phyloP scores from a whole-genome alignment of 208 protist species.

The Crithidia bombi region DNA sequence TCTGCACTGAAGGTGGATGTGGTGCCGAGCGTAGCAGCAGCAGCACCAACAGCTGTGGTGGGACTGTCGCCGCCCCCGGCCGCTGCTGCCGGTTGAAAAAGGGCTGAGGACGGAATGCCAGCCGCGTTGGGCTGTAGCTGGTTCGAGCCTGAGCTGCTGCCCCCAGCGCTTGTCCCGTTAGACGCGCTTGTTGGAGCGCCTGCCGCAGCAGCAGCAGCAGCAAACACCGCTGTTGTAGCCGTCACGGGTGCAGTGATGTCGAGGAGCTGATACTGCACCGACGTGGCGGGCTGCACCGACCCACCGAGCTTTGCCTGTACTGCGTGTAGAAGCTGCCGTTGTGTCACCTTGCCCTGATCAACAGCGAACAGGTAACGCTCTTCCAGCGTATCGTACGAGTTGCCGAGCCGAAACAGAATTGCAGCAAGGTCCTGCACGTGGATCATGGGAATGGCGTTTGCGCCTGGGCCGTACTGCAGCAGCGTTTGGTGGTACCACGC shows the following conservation, averaged over 20 bases:
- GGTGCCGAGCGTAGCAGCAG: not conserved
- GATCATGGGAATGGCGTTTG: conserved; percentile 92
- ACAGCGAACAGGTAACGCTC: conserved; percentile 92
- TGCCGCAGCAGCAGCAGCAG: not conserved
- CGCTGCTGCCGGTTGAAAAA: too few relatives aligned
- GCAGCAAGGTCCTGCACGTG: conserved; percentile 91
- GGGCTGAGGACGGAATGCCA: too few relatives aligned
- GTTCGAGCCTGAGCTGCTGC: too few relatives aligned
- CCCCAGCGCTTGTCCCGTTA: too few relatives aligned
- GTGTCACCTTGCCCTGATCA: conserved; percentile 88
- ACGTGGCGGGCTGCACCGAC: conserved; percentile 32
- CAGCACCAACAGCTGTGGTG: not conserved
- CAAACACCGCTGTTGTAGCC: not conserved
- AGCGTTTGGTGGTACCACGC: conserved; percentile 83
- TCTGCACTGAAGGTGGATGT: conserved; percentile 1
- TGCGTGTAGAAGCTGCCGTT: conserved; percentile 70
- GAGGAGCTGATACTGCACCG: not conserved
- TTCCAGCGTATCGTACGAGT: conserved; percentile 72
- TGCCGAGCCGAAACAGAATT: conserved; percentile 75
- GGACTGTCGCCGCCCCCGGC: too few relatives aligned
- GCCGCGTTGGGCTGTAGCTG: too few relatives aligned
- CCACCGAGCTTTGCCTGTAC: conserved; percentile 72
- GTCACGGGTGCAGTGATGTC: not conserved
- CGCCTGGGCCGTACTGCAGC: conserved; percentile 76
- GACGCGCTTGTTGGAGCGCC: not conserved